Conservation (phyloP, 768 basidiomycete genomes). For the Phanerodontia chrysosporium region DNA sequence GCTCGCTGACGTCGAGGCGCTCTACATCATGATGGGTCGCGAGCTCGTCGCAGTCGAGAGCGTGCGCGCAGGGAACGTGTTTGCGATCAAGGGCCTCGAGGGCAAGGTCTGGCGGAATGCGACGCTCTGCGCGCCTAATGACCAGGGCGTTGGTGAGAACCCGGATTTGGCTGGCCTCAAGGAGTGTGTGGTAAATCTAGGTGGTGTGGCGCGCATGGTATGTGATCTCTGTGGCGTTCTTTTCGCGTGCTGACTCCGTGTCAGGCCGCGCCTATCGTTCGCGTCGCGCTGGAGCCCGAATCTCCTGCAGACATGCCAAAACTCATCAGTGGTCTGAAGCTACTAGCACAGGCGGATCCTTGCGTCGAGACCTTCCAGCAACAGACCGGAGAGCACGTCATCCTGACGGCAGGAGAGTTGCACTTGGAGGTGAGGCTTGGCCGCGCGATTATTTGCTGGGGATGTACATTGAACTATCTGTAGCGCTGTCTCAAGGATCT, state of each 20-base stretch:
- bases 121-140: constrained; percentile 73
- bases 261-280: constrained; percentile 86
- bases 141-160: constrained; percentile 35
- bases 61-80: constrained; percentile 91
- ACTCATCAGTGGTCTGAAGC: constrained; percentile 78
- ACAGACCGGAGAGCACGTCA: constrained; percentile 95
- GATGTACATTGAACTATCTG: neutral
- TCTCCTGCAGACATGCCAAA: constrained; percentile 85
- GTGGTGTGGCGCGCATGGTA: constrained; percentile 64
- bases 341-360: constrained; percentile 92
- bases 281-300: constrained; percentile 88
- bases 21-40: constrained; percentile 98
- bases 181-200: constrained; percentile 75
- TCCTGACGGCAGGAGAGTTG: constrained; percentile 91
- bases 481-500: constrained; percentile 95
- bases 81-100: constrained; percentile 86
- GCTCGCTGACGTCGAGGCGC: constrained; percentile 57
- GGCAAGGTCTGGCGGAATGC: constrained; percentile 89
- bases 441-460: neutral
- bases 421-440: constrained; percentile 85
- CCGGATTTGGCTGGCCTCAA: constrained; percentile 31
- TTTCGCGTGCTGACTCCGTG: neutral
- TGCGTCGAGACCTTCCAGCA: constrained; percentile 98
- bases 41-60: constrained; percentile 81
- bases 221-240: constrained; percentile 17